Evolutionary conservation across 495 filamentous ascomycete genomes (phyloP), one percentile per base, ranked within the genome.

Genomic region (Tuber indicum): DNA sequence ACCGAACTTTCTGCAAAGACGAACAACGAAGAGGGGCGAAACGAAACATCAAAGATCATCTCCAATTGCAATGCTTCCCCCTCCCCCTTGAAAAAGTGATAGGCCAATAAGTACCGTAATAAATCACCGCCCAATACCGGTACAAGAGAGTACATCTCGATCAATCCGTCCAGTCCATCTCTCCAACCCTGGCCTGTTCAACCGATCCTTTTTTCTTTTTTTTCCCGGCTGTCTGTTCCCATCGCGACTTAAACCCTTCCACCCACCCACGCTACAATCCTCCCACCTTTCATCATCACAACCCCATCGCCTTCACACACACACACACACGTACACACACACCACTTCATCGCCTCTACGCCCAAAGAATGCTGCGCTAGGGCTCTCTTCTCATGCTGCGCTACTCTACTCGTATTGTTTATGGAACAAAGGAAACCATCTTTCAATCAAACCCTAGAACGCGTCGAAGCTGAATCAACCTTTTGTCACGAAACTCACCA

Each of bases 381-480:
- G 23, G 49, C 49, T 58, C n/a, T 41, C 39, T 41, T 41, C 39
- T 41, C 39, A 1, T 5, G 39, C 39, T 58, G 49, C n/a, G 58
- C 58, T 66, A n/a, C n/a, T n/a, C n/a, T n/a, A n/a, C n/a, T n/a
- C n/a, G n/a, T n/a, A 66, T 66, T 66, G 58, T 32, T 66, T 66
- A 66, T 66, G 32, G 58, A 66, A 66, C 58, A 66, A 66, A 66
- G 58, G 14, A 32, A 66, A 16, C 26, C 58, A 12, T 6, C 58
- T 66, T 8, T 66, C 26, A 4, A 32, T 32, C 58, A 17, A 66
- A 66, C n/a, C 58, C 26, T 62, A 2, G 70, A 47, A 79, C 78
- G 73, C 78, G 74, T 79, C 46, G 23, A 26, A 45, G 36, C 36
- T 66, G 58, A 32, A 32, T 66, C 26, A 66, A 16, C 58, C 23